Conservation (phyloP, 176 grass and related monocot genomes). For the Musa acuminata region DNA sequence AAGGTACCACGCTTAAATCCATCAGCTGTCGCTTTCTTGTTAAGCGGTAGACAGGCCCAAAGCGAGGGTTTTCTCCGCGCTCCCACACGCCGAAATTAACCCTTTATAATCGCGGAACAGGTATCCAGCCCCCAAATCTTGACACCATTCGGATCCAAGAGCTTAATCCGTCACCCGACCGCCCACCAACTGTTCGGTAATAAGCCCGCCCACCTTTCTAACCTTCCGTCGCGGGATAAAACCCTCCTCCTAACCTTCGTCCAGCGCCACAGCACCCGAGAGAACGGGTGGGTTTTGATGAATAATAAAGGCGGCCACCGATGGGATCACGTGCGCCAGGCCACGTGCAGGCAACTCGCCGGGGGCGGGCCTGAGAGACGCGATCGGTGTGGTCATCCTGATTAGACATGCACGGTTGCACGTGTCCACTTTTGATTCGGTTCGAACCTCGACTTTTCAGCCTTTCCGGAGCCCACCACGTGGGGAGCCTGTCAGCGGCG, state of each 20-base stretch:
- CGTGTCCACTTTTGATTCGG: not conserved
- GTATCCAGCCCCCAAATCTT: too few relatives aligned
- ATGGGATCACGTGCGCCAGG: not conserved
- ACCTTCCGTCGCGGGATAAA: not conserved
- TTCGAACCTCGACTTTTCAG: not conserved
- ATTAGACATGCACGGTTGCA: not conserved
- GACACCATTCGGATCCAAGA: not conserved
- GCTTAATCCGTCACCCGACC: not conserved
- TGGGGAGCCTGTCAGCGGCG: not conserved
- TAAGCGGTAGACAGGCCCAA: not conserved
- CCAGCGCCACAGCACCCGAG: not conserved
- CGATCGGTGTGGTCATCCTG: not conserved
- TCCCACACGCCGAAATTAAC: not conserved
- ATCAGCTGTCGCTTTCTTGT: not conserved
- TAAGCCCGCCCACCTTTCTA: not conserved
- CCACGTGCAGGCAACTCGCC: not conserved
- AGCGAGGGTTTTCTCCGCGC: not conserved
- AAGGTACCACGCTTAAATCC: slow-evolving; percentile 5
- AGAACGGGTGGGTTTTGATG: not conserved
- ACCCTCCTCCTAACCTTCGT: not conserved
- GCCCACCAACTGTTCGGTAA: not conserved
- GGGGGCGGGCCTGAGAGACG: not conserved
- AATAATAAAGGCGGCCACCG: not conserved
- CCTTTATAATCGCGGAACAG: not conserved
- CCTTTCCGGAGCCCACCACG: not conserved